Evolutionary conservation across 129 eudicot species (phyloP).

Genomic region (Chrysanthemum lavandulifolium): DNA sequence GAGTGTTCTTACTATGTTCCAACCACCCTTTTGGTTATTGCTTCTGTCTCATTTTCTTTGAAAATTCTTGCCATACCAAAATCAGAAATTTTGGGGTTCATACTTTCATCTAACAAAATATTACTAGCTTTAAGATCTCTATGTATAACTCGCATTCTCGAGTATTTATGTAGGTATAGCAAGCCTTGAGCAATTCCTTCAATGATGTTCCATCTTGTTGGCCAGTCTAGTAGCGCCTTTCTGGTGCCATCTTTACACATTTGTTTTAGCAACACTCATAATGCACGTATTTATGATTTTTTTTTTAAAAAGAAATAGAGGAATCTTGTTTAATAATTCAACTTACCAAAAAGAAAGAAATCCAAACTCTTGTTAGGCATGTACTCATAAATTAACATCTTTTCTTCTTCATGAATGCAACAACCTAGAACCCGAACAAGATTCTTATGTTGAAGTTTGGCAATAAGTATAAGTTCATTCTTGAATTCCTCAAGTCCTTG

Average conservation of each 20-base stretch:
- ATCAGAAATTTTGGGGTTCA: not conserved
- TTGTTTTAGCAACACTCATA: not conserved
- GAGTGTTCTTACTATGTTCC: too few species aligned
- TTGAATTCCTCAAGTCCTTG: too few species aligned
- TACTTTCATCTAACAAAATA: not conserved
- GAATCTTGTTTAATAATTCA: not conserved
- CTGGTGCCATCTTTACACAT: constrained; percentile 4
- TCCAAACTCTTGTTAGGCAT: constrained; percentile 51
- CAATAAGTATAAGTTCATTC: constrained; percentile 39
- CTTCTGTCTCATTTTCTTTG: not conserved
- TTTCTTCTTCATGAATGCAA: constrained; percentile 33
- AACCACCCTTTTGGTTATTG: not conserved
- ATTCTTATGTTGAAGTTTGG: constrained; percentile 41
- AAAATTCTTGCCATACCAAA: not conserved
- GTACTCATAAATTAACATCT: constrained; percentile 41
- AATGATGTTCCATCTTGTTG: constrained; percentile 25
- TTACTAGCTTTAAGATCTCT: constrained; percentile 27
- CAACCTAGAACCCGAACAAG: constrained; percentile 38
- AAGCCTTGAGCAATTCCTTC: constrained; percentile 41
- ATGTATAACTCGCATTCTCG: constrained; percentile 25
- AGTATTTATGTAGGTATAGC: constrained; percentile 41
- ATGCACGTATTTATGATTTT: not conserved
- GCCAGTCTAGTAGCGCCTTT: constrained; percentile 30
- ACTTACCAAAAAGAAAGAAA: constrained; percentile 48
- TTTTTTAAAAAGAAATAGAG: not conserved